A percentile compares a stretch with the other conserved stretches of the same genome.
phyloP scores from a whole-genome alignment of 2,329 filamentous ascomycete genomes.

The Grosmannia serpens region DNA sequence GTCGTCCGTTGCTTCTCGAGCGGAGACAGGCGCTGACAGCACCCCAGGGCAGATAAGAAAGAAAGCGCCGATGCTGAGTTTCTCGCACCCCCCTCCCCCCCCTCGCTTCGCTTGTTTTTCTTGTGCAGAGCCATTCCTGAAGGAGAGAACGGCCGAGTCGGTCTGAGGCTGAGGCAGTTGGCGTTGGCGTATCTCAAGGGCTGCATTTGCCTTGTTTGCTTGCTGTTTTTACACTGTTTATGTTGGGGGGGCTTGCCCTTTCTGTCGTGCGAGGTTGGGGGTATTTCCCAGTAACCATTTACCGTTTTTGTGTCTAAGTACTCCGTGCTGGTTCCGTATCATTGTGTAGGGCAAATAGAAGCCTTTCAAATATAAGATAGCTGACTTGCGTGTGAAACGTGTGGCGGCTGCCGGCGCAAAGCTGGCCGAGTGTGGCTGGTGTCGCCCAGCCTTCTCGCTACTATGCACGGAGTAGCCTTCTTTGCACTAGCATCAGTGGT shows the following conservation, averaged over 20 bases:
- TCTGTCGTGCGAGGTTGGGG: neutral
- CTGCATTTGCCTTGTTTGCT: neutral
- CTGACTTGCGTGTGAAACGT: neutral
- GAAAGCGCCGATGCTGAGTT: neutral
- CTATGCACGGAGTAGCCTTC: neutral
- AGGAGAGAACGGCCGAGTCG: neutral
- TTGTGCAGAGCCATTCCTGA: neutral
- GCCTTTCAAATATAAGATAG: neutral
- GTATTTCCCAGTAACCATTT: neutral
- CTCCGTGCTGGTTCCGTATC: neutral
- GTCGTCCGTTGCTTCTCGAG: neutral
- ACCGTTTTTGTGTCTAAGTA: neutral
- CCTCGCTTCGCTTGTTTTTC: neutral
- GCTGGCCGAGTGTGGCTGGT: neutral
- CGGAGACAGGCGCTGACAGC: neutral
- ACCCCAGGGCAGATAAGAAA: neutral
- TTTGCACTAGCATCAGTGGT: too few relatives aligned
- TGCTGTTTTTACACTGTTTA: neutral
- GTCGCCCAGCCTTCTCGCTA: neutral
- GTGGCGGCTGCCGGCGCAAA: neutral
- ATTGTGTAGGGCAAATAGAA: neutral
- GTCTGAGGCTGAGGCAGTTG: neutral
- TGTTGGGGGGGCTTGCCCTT: neutral
- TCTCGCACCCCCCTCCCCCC: neutral
- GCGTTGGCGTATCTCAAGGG: conserved; percentile 1